Evolutionary conservation across 306 rosid genomes (phyloP), one percentile per base, ranked within the genome.

Genomic region (Luffa aegyptiaca): DNA sequence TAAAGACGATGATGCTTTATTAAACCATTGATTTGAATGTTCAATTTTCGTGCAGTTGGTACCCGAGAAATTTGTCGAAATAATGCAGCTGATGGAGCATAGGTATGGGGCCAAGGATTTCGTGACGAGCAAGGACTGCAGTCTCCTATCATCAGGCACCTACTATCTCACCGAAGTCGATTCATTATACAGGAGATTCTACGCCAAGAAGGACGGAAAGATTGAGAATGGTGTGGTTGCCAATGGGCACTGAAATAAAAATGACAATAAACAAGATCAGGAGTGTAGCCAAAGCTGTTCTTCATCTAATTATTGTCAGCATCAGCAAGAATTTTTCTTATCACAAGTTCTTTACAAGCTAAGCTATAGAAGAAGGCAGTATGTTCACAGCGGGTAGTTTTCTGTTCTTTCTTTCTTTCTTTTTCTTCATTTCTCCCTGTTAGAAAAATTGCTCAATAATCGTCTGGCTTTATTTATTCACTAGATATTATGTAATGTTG

Each of bases 161-260:
- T 96, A 85, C 94, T 96, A 96, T 85, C 99, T 96, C 76, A 96
- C 99, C 0, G 93, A 96, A 85, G 99, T 96, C 3, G 99, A 96
- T 78, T 83, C 93, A 79, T 84, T 83, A 88, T 96, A 96, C 53
- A 86, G 99, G 78, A 89, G 99, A 83, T 96, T 91, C 93, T 96
- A 96, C 31, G 80, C 81, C 65, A 82, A 84, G 84, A 96, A 93
- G 82, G 78, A 82, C 18, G 75, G 66, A 61, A 57, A 58, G 36
- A 14, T 57, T 3, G 85, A 41, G 36, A 93, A 93, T 48, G 86
- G 89, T 52, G 81, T 80, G 55, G 74, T 72, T 53, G 84, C 88
- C 80, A 93, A 96, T 75, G 94, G 94, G 56, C 96, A 88, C 88
- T 96, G 86, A 91, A 52, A 52, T 75, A 8, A 51, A 21, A 74